Base-by-base conservation (phyloP, 2,329 filamentous ascomycete species). In the Clonostachys byssicola region DNA sequence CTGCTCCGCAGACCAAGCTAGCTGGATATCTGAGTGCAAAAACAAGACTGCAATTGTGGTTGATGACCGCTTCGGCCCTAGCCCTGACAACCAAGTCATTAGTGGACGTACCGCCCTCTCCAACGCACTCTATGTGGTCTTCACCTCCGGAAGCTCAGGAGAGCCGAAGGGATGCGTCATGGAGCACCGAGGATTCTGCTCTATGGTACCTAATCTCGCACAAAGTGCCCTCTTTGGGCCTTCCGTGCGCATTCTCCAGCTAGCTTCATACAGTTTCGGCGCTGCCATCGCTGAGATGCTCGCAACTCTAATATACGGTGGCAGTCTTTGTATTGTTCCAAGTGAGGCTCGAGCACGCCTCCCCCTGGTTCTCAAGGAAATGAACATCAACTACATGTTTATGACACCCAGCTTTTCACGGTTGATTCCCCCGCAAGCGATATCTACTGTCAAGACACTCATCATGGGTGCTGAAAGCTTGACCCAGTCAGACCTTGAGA, bases 341-440 rank as follows among this genome's bases (percentile, higher is more conserved):
- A 68, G 73, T 18, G 55, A 65, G 2, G 60, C 64, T 33, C 61
- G 69, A 1, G 54, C 68, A 30, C 67, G 70, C 13, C 56, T 66
- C 14, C 52, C 71, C 0, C 52, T 52, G 14, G 40, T 47, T 3
- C 56, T 57, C 2, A 48, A 48, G 0, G 7, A 54, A 35, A 49
- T 55, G 14, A 20, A 40, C 16, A 54, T 43, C 3, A 57, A 57
- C 17, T 56, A 51, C 53, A 52, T 54, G 1, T n/a, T 56, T 0
- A 17, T 57, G 0, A 57, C 55, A 2, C 54, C 55, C 0, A 47
- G 49, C 5, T 42, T 53, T 17, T 46, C 49, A 2, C 23, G 40
- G 2, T 43, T 47, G 16, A 23, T 54, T 8, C 34, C 40, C 20
- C 49, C 47, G 2, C 18, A 12, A 5, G 39, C 46, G 20, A 42